Conservation (phyloP, 257 asterid genomes). For the Salvia splendens region DNA sequence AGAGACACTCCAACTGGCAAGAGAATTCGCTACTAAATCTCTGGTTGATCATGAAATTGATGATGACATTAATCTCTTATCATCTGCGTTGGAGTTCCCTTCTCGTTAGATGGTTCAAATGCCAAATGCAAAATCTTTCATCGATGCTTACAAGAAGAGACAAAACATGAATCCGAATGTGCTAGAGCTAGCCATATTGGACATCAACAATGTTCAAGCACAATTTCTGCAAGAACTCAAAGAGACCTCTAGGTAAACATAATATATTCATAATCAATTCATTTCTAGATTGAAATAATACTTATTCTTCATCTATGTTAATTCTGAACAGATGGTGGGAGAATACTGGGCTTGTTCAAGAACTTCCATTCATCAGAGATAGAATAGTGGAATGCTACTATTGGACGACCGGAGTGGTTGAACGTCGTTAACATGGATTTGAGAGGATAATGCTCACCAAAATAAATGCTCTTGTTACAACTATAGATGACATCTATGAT, state of each 20-base stretch:
- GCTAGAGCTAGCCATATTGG: conserved; percentile 1
- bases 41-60: background rate
- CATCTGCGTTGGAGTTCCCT: conserved; percentile 7
- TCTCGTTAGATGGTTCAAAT: background rate
- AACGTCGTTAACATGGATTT: background rate
- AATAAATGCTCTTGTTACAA: background rate
- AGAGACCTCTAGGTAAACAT: background rate
- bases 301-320: too few species aligned
- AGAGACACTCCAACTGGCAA: background rate
- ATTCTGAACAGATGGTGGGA: conserved; percentile 1
- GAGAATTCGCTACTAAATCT: background rate
- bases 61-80: background rate
- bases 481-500: background rate
- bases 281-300: too few species aligned
- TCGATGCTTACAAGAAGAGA: background rate
- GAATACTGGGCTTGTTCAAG: background rate
- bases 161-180: background rate
- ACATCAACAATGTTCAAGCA: conserved; percentile 8
- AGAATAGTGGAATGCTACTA: conserved; percentile 13
- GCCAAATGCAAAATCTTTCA: background rate
- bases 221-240: conserved; percentile 14
- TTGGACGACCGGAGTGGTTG: background rate
- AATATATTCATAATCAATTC: background rate
- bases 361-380: conserved; percentile 14
- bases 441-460: conserved; percentile 12